Conservation (phyloP, 2,329 filamentous ascomycete genomes). For the Blumeria graminis region DNA sequence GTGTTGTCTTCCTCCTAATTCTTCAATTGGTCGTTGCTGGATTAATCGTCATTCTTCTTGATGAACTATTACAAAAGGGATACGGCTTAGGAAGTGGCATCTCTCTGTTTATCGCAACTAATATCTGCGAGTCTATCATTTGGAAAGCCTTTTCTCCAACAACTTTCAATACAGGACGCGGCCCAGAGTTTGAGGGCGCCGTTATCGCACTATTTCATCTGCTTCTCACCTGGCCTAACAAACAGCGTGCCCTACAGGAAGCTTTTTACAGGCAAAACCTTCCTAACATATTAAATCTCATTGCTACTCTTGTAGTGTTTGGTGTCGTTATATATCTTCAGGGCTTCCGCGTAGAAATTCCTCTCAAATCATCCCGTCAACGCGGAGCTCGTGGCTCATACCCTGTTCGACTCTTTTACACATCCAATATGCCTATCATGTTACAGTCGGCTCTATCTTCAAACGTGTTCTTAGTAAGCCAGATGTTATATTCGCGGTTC, state of each 20-base stretch:
- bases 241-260: constrained; percentile 93
- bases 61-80: constrained; percentile 97
- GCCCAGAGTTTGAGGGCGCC: constrained; percentile 95
- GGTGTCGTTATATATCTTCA: constrained; percentile 96
- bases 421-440: constrained; percentile 99
- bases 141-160: constrained; percentile 99
- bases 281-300: constrained; percentile 96
- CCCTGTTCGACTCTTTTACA: constrained; percentile 98
- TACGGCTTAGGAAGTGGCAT: constrained; percentile 97
- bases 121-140: constrained; percentile 99
- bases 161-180: constrained; percentile 97
- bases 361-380: constrained; percentile 97
- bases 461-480: constrained; percentile 97
- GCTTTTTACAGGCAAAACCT: constrained; percentile 99
- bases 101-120: constrained; percentile 97
- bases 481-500: constrained; percentile 99
- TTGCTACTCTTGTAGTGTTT: constrained; percentile 83
- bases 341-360: constrained; percentile 98
- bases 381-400: constrained; percentile 96
- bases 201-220: constrained; percentile 97
- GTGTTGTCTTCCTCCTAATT: constrained; percentile 94
- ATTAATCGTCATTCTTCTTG: constrained; percentile 95
- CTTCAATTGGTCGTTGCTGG: constrained; percentile 94
- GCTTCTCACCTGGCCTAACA: constrained; percentile 95
- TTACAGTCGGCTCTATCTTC: constrained; percentile 94